Evolutionary conservation across 2,329 filamentous ascomycete species (phyloP).

Genomic region (Pseudopyricularia javanii): DNA sequence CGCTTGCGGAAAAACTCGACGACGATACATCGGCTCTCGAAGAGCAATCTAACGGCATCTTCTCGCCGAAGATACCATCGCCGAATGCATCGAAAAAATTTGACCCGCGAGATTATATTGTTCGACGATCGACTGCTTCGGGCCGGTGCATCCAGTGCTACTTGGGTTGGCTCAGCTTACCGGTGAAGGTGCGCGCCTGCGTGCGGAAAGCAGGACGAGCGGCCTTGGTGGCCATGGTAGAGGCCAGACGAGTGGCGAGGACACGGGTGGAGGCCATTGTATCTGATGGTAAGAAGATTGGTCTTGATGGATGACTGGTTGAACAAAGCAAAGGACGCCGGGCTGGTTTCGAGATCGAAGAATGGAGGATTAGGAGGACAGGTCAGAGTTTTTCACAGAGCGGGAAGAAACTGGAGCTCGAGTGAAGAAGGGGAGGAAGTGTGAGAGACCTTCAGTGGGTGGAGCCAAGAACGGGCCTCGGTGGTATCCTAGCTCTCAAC

Average conservation of each 20-base stretch:
- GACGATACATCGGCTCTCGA: not conserved
- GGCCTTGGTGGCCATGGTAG: constrained; percentile 65
- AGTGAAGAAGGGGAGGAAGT: constrained; percentile 10
- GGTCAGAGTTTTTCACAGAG: constrained; percentile 13
- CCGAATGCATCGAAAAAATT: constrained; percentile 10
- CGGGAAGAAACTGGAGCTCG: constrained; percentile 8
- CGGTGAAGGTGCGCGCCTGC: constrained; percentile 63
- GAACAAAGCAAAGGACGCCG: constrained; percentile 22
- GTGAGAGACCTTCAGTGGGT: constrained; percentile 2
- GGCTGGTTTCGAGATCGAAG: constrained; percentile 1
- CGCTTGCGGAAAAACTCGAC: not conserved
- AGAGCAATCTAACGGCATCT: not conserved
- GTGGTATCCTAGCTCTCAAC: constrained; percentile 3
- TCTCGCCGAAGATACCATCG: not conserved
- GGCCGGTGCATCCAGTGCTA: not conserved
- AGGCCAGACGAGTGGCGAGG: constrained; percentile 65
- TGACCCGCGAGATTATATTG: constrained; percentile 9
- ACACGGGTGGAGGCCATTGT: constrained; percentile 72
- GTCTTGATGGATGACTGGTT: constrained; percentile 20
- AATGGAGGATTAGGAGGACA: constrained; percentile 9
- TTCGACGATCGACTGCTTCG: not conserved
- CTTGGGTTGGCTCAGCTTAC: constrained; percentile 31
- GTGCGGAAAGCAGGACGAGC: constrained; percentile 63
- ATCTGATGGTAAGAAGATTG: constrained; percentile 40
- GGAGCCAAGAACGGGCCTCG: constrained; percentile 10